Percentiles rank a stretch among this genome's conserved stretches.
Evolutionary conservation across 345 rosid species (phyloP).

Genomic region (Camelina hispida): DNA sequence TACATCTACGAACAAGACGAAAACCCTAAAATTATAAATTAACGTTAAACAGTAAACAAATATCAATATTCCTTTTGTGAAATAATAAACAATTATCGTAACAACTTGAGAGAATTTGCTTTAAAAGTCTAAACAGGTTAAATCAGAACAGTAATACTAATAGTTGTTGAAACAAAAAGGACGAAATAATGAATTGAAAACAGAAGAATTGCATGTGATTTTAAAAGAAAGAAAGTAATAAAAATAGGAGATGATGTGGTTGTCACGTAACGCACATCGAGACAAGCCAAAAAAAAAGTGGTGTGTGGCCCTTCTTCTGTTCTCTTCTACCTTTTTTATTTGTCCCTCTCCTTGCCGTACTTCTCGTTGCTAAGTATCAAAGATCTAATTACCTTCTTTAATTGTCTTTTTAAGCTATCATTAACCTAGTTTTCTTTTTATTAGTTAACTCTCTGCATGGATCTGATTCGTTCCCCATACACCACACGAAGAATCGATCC

Average conservation of each 20-base stretch:
- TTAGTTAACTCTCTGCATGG: neutral
- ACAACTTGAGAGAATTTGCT: constrained; percentile 1
- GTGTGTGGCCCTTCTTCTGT: constrained; percentile 23
- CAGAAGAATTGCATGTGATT: constrained; percentile 35
- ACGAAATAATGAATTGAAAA: constrained; percentile 27
- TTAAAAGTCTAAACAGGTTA: neutral
- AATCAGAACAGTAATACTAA: neutral
- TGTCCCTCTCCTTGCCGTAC: constrained; percentile 44
- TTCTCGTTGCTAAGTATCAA: constrained; percentile 39
- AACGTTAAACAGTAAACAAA: constrained; percentile 26
- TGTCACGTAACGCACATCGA: constrained; percentile 46
- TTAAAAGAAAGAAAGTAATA: neutral
- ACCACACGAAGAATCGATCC: constrained; percentile 31
- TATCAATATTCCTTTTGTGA: neutral
- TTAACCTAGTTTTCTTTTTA: constrained; percentile 2
- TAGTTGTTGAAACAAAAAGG: constrained; percentile 25
- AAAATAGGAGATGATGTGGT: constrained; percentile 35
- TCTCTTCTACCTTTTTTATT: constrained; percentile 14
- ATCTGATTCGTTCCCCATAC: constrained; percentile 38
- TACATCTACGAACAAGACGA: constrained; percentile 1
- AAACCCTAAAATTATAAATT: constrained; percentile 9
- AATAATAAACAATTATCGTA: constrained; percentile 7
- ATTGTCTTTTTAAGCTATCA: constrained; percentile 8
- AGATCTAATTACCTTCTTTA: constrained; percentile 38
- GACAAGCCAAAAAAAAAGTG: constrained; percentile 16